A percentile compares a stretch with the other conserved stretches of the same genome.
These are phyloP conservation scores for Trichoderma erinaceum DNA, from an alignment of 495 filamentous ascomycete genomes.

Conservation along the genomic window DNA sequence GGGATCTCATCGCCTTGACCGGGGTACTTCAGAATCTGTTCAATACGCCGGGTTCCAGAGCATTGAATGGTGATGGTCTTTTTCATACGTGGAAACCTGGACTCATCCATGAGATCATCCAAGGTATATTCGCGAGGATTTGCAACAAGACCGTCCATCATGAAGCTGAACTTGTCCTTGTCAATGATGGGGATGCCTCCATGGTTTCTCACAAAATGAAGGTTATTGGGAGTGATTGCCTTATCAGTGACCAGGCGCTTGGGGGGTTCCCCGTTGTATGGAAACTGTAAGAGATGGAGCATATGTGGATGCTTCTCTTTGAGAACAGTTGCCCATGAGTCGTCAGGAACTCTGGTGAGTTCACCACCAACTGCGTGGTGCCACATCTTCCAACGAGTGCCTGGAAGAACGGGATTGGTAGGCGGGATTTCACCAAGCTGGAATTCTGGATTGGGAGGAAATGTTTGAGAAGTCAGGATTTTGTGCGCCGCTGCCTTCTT, in stretches of 20 bases:
- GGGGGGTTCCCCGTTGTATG: conserved; percentile 63
- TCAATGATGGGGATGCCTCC: conserved; percentile 58
- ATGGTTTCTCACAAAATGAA: conserved; percentile 64
- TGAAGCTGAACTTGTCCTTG: conserved; percentile 42
- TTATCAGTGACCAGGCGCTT: conserved; percentile 23
- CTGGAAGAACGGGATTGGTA: conserved; percentile 56
- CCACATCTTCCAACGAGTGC: conserved; percentile 59
- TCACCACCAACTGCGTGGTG: conserved; percentile 49
- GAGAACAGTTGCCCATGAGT: conserved; percentile 53
- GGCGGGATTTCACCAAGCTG: conserved; percentile 52
- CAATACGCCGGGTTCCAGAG: conserved; percentile 60
- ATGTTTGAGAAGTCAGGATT: conserved; percentile 51
- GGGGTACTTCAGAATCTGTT: conserved; percentile 57
- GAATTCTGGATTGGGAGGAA: conserved; percentile 53
- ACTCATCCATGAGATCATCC: conserved; percentile 51
- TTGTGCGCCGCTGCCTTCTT: conserved; percentile 53
- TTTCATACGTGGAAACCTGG: conserved; percentile 47
- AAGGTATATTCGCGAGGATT: conserved; percentile 48
- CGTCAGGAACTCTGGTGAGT: conserved; percentile 42
- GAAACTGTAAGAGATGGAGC: conserved; percentile 63
- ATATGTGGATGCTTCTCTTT: conserved; percentile 59
- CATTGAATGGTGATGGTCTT: conserved; percentile 59
- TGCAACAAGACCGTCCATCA: conserved; percentile 52
- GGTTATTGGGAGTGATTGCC: conserved; percentile 52
- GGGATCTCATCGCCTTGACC: conserved; percentile 65